Evolutionary conservation across 1,139 yeast species (phyloP).

Genomic region (Protomyces macrosporus): DNA sequence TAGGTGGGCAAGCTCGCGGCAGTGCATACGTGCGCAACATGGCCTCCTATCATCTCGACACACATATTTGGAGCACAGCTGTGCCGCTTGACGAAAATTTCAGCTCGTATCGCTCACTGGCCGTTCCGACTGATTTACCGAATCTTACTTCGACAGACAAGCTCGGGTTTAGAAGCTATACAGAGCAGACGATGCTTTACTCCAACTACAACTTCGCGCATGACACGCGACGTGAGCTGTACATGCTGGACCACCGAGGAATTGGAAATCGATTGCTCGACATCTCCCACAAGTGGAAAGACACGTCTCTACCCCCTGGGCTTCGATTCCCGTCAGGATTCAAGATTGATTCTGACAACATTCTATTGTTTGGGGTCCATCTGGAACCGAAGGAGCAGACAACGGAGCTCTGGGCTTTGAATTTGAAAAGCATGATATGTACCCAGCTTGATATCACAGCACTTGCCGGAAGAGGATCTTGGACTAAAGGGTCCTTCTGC

Average conservation of each 20-base stretch:
- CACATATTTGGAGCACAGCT: constrained; percentile 26
- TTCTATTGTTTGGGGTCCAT: constrained; percentile 31
- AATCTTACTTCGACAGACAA: not conserved
- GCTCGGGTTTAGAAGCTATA: not conserved
- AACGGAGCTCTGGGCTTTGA: constrained; percentile 26
- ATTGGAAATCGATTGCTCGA: too few species aligned
- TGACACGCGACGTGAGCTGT: constrained; percentile 17
- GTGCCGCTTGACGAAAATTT: constrained; percentile 25
- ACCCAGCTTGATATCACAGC: constrained; percentile 6
- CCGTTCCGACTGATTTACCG: not conserved
- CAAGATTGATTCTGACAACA: constrained; percentile 29
- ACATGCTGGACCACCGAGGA: not conserved
- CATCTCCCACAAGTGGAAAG: too few species aligned
- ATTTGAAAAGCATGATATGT: constrained; percentile 18
- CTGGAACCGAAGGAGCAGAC: constrained; percentile 25
- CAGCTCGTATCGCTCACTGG: constrained; percentile 32
- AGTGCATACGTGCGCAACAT: constrained; percentile 30
- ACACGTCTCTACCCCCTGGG: constrained; percentile 31
- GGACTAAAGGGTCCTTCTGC: constrained; percentile 26
- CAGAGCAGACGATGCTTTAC: constrained; percentile 19
- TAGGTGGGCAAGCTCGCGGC: constrained; percentile 33
- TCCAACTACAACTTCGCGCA: constrained; percentile 30
- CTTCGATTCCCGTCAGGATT: constrained; percentile 32
- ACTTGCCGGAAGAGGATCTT: constrained; percentile 21
- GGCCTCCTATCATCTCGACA: constrained; percentile 27